Evolutionary conservation across 2,329 filamentous ascomycete species (phyloP), one percentile per base, ranked within the genome.

Genomic region (Pseudogymnoascus sp.): DNA sequence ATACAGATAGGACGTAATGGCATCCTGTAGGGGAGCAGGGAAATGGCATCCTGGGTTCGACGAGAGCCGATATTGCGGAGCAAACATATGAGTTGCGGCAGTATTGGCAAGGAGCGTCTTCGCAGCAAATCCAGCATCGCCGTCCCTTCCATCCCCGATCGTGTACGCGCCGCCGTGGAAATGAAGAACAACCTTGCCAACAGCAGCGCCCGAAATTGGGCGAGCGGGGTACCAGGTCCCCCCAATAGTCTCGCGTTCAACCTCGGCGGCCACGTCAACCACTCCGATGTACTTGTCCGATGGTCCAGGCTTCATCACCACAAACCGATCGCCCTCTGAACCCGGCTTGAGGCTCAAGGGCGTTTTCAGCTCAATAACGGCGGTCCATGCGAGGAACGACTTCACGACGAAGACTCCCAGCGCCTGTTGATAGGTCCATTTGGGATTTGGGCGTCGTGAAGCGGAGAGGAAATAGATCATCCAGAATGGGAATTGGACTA

Each of bases 11-110:
- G 73, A 67, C 0, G 80, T 77, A 45, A 83, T 65, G 2, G 71
- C 72, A 67, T 83, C 81, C 69, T 83, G 80, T 2, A 81, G 67
- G 3, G 78, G 77, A 0, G 80, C 80, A 1, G 81, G 81, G 69
- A 82, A 83, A 0, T 74, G 76, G n/a, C 76, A 76, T 8, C 66
- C 68, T 0, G 77, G 75, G 40, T 78, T 75, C 0, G 73, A 74
- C 3, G 77, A 72, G 5, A 83, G 74, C 0, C 81, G 77, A 70
- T 83, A 83, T 64, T 80, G 78, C 1, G 78, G 77, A 11, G 49
- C 49, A 62, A 81, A 75, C 45, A 81, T 68, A 61, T 76, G 73
- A 2, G 74, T 75, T 11, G 70, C 73, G 11, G 70, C 71, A 0
- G 73, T 72, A 63, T 78, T 69, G 35, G 74, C 70, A 23, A 77